These are phyloP conservation scores for Penicillium sp. DNA, from an alignment of 2,329 filamentous ascomycete genomes.

Conservation along the genomic window DNA sequence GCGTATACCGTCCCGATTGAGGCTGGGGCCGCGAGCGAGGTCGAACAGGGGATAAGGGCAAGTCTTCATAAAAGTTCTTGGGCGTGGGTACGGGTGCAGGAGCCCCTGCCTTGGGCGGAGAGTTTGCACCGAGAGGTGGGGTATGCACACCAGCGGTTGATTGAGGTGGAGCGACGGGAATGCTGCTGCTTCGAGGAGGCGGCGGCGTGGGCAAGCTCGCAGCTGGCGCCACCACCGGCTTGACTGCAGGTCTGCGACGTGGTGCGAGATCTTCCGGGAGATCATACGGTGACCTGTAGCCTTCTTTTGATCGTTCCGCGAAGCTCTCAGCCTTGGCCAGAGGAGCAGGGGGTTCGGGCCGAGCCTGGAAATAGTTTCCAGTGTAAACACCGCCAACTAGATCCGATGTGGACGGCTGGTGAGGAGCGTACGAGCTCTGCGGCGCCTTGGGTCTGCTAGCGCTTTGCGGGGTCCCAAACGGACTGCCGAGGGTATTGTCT, in stretches of 20 bases:
- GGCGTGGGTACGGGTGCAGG: constrained; percentile 24
- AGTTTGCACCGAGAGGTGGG: constrained; percentile 37
- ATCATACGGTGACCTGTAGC: constrained; percentile 94
- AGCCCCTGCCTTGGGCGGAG: constrained; percentile 30
- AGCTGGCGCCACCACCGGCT: constrained; percentile 54
- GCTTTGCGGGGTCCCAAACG: constrained; percentile 34
- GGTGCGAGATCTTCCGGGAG: constrained; percentile 81
- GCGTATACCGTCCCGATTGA: constrained; percentile 45
- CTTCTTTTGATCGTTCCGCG: constrained; percentile 85
- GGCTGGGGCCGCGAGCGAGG: constrained; percentile 59
- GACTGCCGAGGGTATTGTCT: constrained; percentile 28
- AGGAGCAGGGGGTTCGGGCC: constrained; percentile 35
- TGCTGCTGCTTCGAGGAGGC: constrained; percentile 67
- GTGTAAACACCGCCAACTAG: constrained; percentile 44
- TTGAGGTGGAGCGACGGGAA: constrained; percentile 43
- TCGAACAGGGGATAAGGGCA: constrained; percentile 64
- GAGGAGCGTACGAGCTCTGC: constrained; percentile 55
- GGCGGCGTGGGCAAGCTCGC: constrained; percentile 54
- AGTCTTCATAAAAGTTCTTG: constrained; percentile 75
- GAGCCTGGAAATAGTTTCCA: constrained; percentile 34
- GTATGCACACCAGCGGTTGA: constrained; percentile 23
- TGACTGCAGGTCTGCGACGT: constrained; percentile 67
- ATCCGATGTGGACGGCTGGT: constrained; percentile 56
- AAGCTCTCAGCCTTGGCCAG: constrained; percentile 75
- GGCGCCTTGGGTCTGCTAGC: constrained; percentile 27